phyloP scores from a whole-genome alignment of 208 protist species.

The Crithidia fasciculata region DNA sequence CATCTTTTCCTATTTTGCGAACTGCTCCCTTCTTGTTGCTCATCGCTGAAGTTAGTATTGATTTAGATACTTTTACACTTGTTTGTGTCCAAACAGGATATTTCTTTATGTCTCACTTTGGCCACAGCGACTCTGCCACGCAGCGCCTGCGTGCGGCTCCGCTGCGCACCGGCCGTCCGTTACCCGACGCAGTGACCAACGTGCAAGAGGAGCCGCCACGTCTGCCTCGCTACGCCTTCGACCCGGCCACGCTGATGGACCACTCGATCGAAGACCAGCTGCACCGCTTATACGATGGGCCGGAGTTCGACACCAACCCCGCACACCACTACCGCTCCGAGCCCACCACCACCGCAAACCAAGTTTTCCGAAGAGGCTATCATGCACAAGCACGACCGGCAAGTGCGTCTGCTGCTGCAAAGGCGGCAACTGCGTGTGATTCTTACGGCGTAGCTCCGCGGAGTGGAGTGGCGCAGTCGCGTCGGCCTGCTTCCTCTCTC shows the following conservation, averaged over 20 bases:
- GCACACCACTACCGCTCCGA: not conserved
- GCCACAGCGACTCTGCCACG: not conserved
- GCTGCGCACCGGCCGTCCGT: not conserved
- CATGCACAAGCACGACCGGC: not conserved
- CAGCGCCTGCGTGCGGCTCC: not conserved
- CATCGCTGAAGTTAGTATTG: too few species aligned
- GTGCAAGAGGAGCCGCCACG: not conserved
- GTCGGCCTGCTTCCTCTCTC: not conserved
- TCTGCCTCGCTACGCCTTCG: constrained; percentile 14
- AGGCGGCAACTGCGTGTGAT: not conserved
- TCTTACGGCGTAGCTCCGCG: not conserved
- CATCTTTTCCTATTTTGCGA: not conserved
- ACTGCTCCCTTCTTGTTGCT: too few species aligned
- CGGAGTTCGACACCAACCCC: not conserved
- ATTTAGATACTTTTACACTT: too few species aligned
- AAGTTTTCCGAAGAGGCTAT: not conserved
- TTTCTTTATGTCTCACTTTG: constrained; percentile 6
- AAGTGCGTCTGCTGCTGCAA: not conserved
- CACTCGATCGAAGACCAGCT: constrained; percentile 22
- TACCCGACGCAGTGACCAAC: not conserved
- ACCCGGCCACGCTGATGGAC: constrained; percentile 12
- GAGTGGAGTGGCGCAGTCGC: not conserved
- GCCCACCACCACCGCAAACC: not conserved
- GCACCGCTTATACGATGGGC: constrained; percentile 10
- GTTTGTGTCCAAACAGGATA: too few species aligned